Conservation (phyloP, 352 stramenopile species). For the Phytophthora hibernalis region DNA sequence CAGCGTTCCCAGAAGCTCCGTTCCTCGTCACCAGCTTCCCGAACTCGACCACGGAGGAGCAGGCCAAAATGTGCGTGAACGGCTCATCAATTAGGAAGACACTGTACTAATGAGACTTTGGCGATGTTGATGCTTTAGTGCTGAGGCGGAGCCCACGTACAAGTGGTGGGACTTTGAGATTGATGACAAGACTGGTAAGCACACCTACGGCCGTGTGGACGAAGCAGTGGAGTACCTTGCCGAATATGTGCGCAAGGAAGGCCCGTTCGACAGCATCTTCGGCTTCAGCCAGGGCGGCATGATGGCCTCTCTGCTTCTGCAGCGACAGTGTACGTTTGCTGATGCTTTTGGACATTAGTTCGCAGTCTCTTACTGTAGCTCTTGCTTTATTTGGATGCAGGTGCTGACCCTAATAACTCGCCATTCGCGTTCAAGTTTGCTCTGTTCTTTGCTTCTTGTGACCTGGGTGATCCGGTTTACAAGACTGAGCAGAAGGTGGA, state of each 20-base stretch:
- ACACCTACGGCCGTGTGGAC: conserved; percentile 61
- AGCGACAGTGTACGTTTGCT: conserved; percentile 54
- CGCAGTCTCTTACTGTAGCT: background rate
- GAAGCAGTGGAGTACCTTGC: conserved; percentile 73
- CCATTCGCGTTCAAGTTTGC: conserved; percentile 73
- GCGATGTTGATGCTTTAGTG: conserved; percentile 8
- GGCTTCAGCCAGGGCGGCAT: conserved; percentile 85
- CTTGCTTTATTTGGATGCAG: conserved; percentile 9
- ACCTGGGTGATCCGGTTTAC: conserved; percentile 32
- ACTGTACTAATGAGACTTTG: conserved; percentile 4
- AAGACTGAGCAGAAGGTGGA: conserved; percentile 46
- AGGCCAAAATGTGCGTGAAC: conserved; percentile 41
- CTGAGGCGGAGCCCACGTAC: conserved; percentile 55
- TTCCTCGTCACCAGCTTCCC: conserved; percentile 72
- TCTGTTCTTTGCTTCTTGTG: conserved; percentile 70
- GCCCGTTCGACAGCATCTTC: conserved; percentile 83
- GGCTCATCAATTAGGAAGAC: background rate
- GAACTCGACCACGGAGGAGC: conserved; percentile 47
- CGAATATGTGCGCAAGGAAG: conserved; percentile 66
- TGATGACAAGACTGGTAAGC: conserved; percentile 45
- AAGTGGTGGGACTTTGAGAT: conserved; percentile 81
- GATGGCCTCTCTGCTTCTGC: conserved; percentile 66
- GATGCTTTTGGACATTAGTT: background rate
- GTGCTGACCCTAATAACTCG: conserved; percentile 45
- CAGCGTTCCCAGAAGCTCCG: conserved; percentile 74